A percentile compares a stretch with the other conserved stretches of the same genome.
Conservation (phyloP, 2,329 filamentous ascomycete species). For the Pseudogymnoascus sp. region DNA sequence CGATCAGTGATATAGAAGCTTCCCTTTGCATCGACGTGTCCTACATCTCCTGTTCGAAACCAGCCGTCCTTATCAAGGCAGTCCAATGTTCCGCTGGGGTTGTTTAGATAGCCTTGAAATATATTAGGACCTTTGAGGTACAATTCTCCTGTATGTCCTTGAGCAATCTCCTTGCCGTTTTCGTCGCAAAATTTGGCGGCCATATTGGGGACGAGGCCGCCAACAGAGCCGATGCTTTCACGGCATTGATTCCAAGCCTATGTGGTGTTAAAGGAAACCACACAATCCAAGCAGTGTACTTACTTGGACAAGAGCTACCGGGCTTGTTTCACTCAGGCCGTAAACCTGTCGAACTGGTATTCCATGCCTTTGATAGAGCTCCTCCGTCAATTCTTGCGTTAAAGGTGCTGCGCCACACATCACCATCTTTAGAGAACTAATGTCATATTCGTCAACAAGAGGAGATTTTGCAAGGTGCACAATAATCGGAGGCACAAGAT, state of each 20-base stretch:
- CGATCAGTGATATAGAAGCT: constrained; percentile 26
- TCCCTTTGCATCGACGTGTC: constrained; percentile 32
- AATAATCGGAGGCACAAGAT: constrained; percentile 73
- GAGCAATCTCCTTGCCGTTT: background rate
- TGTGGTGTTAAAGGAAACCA: background rate
- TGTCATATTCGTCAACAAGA: constrained; percentile 65
- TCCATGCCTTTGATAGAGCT: constrained; percentile 61
- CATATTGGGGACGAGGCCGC: background rate
- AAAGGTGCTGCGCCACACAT: constrained; percentile 78
- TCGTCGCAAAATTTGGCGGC: background rate
- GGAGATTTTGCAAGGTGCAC: constrained; percentile 71
- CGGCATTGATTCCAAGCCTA: constrained; percentile 36
- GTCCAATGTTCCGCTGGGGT: constrained; percentile 24
- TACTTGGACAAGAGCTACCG: constrained; percentile 62
- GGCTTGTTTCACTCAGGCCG: constrained; percentile 74
- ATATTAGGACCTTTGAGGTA: constrained; percentile 24
- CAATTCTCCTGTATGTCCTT: constrained; percentile 12
- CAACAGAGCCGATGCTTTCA: background rate
- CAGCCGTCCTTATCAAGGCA: constrained; percentile 23
- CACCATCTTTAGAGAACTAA: constrained; percentile 67
- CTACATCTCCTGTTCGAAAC: constrained; percentile 35
- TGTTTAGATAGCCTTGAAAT: constrained; percentile 30
- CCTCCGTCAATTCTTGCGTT: constrained; percentile 65
- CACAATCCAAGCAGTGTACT: background rate
- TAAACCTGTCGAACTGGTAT: constrained; percentile 82